A percentile compares a stretch with the other conserved stretches of the same genome.
These are phyloP conservation scores for Sisymbrium irio DNA, from an alignment of 345 rosid species.

Conservation along the genomic window DNA sequence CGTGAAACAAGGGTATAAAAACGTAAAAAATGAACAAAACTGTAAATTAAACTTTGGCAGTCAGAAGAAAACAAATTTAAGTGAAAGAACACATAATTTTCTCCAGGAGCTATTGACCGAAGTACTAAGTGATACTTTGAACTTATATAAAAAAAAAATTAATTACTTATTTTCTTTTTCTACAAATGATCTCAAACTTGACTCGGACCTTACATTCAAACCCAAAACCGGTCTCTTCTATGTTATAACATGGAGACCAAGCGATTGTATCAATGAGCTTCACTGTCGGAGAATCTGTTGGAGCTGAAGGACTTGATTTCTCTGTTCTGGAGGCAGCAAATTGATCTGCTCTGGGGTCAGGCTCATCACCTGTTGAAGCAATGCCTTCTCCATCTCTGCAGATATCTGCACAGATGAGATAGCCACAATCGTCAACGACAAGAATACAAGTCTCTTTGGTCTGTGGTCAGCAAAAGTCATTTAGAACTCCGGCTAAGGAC, in stretches of 20 bases:
- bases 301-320: constrained; percentile 93
- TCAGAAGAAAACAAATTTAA: not conserved
- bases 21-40: not conserved
- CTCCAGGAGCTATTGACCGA: not conserved
- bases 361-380: constrained; percentile 98
- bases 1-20: not conserved
- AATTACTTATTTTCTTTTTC: not conserved
- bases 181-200: constrained; percentile 20
- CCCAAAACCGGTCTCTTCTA: constrained; percentile 20
- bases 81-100: not conserved
- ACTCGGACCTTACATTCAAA: constrained; percentile 22
- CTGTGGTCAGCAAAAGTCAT: not conserved
- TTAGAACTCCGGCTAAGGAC: not conserved
- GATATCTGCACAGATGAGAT: constrained; percentile 55
- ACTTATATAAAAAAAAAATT: not conserved
- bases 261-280: constrained; percentile 17
- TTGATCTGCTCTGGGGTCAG: constrained; percentile 90
- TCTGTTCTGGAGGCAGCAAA: constrained; percentile 81
- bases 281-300: constrained; percentile 89
- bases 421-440: not conserved
- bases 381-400: constrained; percentile 95
- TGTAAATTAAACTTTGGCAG: not conserved
- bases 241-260: constrained; percentile 17
- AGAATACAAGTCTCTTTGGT: not conserved
- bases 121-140: not conserved